These are phyloP conservation scores for Litsea cubeba DNA, from an alignment of 164 flowering plant species.

Conservation along the genomic window DNA sequence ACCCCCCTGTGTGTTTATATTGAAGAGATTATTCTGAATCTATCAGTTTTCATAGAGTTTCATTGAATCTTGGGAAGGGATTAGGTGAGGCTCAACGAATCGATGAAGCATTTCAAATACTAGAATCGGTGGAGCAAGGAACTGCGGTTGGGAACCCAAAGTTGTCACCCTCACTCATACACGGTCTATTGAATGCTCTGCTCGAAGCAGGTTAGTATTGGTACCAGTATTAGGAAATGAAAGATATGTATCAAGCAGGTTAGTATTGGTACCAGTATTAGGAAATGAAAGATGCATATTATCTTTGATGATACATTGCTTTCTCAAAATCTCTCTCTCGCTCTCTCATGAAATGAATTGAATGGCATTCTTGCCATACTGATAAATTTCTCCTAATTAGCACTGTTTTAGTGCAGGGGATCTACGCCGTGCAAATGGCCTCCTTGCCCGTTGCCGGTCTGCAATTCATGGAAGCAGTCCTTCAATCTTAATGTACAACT, in stretches of 20 bases:
- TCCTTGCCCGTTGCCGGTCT: constrained; percentile 62
- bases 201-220: constrained; percentile 54
- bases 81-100: constrained; percentile 59
- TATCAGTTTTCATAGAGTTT: not conserved
- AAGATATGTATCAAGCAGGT: constrained; percentile 59
- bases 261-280: constrained; percentile 7
- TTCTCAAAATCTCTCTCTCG: not conserved
- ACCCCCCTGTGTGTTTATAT: not conserved
- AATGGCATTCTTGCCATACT: not conserved
- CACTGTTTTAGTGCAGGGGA: constrained; percentile 65
- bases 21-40: not conserved
- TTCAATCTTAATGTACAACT: constrained; percentile 49
- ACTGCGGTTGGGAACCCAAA: constrained; percentile 45
- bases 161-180: constrained; percentile 50
- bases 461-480: constrained; percentile 44
- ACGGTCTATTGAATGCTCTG: constrained; percentile 57
- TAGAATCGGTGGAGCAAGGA: constrained; percentile 65
- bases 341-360: not conserved
- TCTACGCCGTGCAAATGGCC: constrained; percentile 76
- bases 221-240: not conserved
- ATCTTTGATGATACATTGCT: not conserved
- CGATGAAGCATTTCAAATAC: constrained; percentile 69
- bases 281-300: not conserved
- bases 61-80: constrained; percentile 34
- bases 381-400: constrained; percentile 7